Conservation (phyloP, 768 basidiomycete species). For the Gymnopilus junonius region DNA sequence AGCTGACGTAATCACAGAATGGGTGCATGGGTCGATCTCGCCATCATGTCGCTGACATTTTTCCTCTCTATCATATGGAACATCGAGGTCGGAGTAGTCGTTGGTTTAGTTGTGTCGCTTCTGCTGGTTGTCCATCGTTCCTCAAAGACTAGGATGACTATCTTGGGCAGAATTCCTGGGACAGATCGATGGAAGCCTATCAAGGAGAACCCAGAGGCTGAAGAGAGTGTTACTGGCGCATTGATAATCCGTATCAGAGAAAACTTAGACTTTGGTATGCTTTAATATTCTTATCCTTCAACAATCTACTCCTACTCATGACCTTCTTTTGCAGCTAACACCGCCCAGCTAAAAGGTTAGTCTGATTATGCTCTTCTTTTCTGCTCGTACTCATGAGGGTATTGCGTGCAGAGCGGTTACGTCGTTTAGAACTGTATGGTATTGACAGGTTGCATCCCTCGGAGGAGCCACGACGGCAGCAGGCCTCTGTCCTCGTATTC, state of each 20-base stretch:
- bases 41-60: constrained; percentile 89
- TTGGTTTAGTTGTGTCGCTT: constrained; percentile 85
- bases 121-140: constrained; percentile 90
- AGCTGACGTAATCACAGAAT: constrained; percentile 52
- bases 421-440: constrained; percentile 90
- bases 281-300: neutral
- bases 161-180: constrained; percentile 87
- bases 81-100: constrained; percentile 91
- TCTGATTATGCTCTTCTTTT: neutral
- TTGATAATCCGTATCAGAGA: constrained; percentile 91
- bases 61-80: constrained; percentile 86
- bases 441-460: constrained; percentile 81
- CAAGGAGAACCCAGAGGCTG: constrained; percentile 82
- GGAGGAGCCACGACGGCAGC: constrained; percentile 77
- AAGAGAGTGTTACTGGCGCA: constrained; percentile 79
- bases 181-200: constrained; percentile 92
- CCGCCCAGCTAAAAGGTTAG: constrained; percentile 88
- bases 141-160: constrained; percentile 88
- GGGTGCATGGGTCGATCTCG: constrained; percentile 90
- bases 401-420: constrained; percentile 62
- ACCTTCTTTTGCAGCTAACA: constrained; percentile 68
- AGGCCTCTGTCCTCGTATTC: constrained; percentile 83
- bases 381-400: neutral
- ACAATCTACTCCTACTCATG: neutral
- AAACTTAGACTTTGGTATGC: constrained; percentile 86